Evolutionary conservation across 768 basidiomycete species (phyloP), one percentile per base, ranked within the genome.

Genomic region (Hygrocybe punicea): DNA sequence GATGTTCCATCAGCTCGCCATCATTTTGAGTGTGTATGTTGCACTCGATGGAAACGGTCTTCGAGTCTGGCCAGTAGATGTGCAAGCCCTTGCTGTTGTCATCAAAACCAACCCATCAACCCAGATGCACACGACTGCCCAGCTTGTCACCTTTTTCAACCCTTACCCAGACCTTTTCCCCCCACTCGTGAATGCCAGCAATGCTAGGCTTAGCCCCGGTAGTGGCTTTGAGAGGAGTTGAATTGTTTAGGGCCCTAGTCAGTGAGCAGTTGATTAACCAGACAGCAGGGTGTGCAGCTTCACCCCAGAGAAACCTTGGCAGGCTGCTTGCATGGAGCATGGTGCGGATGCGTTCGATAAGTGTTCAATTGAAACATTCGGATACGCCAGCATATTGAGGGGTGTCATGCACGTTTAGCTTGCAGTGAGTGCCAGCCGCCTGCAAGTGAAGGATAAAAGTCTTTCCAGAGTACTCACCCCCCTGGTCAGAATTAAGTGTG

Each of bases 221-320:
- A 16, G 61, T 51, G 7, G 65, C 61, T 1, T 65, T 72, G 29
- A 29, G 29, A 29, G 29, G 29, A 4, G 29, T 29, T 39, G 25
- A 62, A 0, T 65, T 68, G 9, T 65, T 50, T 1, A 73, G 39
- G 1, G 68, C 68, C 19, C 60, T 65, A 0, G 66, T 72, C 3
- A 58, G 57, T 0, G 67, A 70, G 1, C 67, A 42, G 55, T 78
- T 78, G 56, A 69, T 65, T 21, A 79, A 34, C 67, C 74, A 79
- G 0, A 71, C 62, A 0, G 66, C 70, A 55, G 78, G 68, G 1
- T 48, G 51, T 0, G 72, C 61, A 0, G 72, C 74, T 23, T 78
- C 69, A 1, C 69, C 73, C 79, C 77, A 81, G 0, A 80, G 63
- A 25, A 37, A 62, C 16, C 58, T 61, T 1, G 76, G 77, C 1